Conservation (phyloP, 352 stramenopile species). For the Phytopythium chamaehyphon region DNA sequence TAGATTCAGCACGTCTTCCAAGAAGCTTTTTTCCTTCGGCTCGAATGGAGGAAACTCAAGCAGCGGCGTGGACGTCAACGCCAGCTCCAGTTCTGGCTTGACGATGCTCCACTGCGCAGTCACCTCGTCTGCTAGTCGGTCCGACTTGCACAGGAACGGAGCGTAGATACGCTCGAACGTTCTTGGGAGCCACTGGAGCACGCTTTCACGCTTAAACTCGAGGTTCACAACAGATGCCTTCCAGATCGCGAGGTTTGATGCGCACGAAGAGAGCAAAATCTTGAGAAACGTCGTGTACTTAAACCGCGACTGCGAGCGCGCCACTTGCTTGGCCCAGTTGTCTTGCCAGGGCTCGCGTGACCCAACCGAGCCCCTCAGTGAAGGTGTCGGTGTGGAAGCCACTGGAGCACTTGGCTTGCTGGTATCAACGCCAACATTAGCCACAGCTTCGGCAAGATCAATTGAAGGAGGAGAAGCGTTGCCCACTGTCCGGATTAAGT, state of each 20-base stretch:
- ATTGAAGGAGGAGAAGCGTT: conserved; percentile 12
- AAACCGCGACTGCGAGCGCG: conserved; percentile 62
- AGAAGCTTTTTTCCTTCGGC: conserved; percentile 52
- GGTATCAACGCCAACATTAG: conserved; percentile 15
- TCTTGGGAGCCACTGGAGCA: conserved; percentile 68
- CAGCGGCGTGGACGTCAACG: conserved; percentile 50
- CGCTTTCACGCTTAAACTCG: conserved; percentile 58
- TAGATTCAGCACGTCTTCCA: conserved; percentile 75
- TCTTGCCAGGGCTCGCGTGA: conserved; percentile 49
- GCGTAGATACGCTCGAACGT: conserved; percentile 76
- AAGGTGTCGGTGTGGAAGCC: neutral
- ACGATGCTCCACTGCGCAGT: conserved; percentile 67
- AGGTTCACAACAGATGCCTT: conserved; percentile 64
- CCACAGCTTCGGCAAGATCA: neutral
- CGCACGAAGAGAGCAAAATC: conserved; percentile 57
- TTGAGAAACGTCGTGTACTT: conserved; percentile 69
- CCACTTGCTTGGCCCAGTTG: conserved; percentile 78
- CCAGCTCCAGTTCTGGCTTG: conserved; percentile 69
- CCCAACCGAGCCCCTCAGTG: neutral
- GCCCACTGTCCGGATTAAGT: conserved; percentile 72
- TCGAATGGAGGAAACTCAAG: conserved; percentile 61
- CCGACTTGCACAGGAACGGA: conserved; percentile 68
- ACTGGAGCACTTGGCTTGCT: neutral
- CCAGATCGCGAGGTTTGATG: conserved; percentile 68
- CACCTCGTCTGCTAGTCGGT: conserved; percentile 73